These are phyloP conservation scores for Populus hybrid DNA, from an alignment of 441 rosid species.

Conservation along the genomic window DNA sequence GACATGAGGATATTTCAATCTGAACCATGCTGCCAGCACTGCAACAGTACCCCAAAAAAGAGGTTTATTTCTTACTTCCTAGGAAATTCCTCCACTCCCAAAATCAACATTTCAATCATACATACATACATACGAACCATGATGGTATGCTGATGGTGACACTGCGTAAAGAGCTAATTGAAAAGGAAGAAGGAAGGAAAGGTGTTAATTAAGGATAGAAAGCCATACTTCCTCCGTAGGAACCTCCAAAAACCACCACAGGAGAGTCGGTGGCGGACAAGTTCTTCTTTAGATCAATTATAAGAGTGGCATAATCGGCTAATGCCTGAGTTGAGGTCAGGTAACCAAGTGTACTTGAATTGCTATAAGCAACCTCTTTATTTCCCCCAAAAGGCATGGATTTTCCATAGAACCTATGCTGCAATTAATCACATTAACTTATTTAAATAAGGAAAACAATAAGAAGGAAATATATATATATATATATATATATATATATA, in stretches of 20 bases:
- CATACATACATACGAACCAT: neutral
- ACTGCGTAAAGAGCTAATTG: neutral
- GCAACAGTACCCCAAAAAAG: neutral
- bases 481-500: no score
- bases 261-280: slow-evolving; percentile 56
- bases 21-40: slow-evolving; percentile 75
- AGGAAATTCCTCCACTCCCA: neutral
- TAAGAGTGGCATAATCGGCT: slow-evolving; percentile 57
- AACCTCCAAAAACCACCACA: slow-evolving; percentile 65
- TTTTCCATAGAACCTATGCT: slow-evolving; percentile 67
- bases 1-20: slow-evolving; percentile 65
- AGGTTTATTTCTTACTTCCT: neutral
- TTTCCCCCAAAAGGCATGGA: slow-evolving; percentile 60
- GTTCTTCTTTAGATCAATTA: slow-evolving; percentile 52
- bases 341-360: slow-evolving; percentile 52
- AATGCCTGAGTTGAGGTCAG: slow-evolving; percentile 55
- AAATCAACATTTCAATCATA: neutral
- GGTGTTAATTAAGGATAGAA: neutral
- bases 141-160: neutral
- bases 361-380: slow-evolving; percentile 43
- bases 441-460: neutral
- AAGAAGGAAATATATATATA: no score
- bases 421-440: slow-evolving; percentile 13
- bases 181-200: neutral
- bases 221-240: slow-evolving; percentile 66